These are phyloP conservation scores for Arthrobotrys conoides DNA, from an alignment of 2,329 filamentous ascomycete species.

Conservation along the genomic window DNA sequence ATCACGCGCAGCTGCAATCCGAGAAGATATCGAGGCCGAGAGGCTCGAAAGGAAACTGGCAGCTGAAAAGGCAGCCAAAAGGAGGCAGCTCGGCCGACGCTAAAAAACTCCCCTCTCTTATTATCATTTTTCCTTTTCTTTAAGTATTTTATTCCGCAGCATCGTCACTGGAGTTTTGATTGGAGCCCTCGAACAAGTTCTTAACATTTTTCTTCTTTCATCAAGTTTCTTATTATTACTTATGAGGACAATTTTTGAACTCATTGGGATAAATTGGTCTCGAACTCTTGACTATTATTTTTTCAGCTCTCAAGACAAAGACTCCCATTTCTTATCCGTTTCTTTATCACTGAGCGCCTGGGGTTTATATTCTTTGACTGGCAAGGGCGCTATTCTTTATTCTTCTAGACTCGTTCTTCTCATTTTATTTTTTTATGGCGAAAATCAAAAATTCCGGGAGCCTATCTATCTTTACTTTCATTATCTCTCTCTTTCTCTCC, in stretches of 20 bases:
- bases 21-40: conserved; percentile 63
- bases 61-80: conserved; percentile 60
- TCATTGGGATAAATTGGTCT: conserved; percentile 32
- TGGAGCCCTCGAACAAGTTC: conserved; percentile 39
- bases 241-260: not conserved
- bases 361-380: conserved; percentile 19
- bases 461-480: not conserved
- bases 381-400: conserved; percentile 26
- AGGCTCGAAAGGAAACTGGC: conserved; percentile 63
- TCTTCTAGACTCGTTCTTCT: conserved; percentile 37
- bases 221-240: conserved; percentile 16
- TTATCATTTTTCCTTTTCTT: conserved; percentile 1
- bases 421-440: conserved; percentile 41
- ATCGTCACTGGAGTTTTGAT: conserved; percentile 44
- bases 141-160: conserved; percentile 5
- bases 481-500: not conserved
- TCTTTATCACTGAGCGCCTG: conserved; percentile 38
- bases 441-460: conserved; percentile 34
- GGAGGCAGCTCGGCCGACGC: conserved; percentile 59
- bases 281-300: conserved; percentile 45
- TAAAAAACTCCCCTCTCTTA: conserved; percentile 26
- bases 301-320: conserved; percentile 30
- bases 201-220: not conserved
- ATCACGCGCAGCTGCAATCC: conserved; percentile 58
- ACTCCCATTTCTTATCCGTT: conserved; percentile 46